A percentile compares a stretch with the other conserved stretches of the same genome.
These are phyloP conservation scores for Tuber calosporum DNA, from an alignment of 495 filamentous ascomycete species.

Conservation along the genomic window DNA sequence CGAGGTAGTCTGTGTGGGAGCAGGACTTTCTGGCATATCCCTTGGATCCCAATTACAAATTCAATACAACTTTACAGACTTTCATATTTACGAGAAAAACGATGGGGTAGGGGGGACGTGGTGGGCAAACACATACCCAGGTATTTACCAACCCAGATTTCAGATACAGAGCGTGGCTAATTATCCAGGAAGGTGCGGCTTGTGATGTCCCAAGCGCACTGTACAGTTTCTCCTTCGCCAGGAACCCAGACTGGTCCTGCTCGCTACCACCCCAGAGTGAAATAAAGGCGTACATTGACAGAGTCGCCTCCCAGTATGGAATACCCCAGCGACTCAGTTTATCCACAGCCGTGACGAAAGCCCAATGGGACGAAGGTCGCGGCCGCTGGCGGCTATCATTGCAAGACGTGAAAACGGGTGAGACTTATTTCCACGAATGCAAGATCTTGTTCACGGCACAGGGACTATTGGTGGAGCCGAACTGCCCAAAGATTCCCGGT, in stretches of 20 bases:
- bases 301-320: slow-evolving; percentile 46
- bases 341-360: slow-evolving; percentile 44
- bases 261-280: slow-evolving; percentile 46
- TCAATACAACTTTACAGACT: background rate
- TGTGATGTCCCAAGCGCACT: slow-evolving; percentile 31
- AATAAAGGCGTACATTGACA: slow-evolving; percentile 47
- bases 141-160: background rate
- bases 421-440: slow-evolving; percentile 43
- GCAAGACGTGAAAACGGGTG: slow-evolving; percentile 31
- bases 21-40: slow-evolving; percentile 9
- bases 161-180: background rate
- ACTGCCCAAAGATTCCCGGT: slow-evolving; percentile 46
- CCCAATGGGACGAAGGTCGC: slow-evolving; percentile 45
- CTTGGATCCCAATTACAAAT: slow-evolving; percentile 10
- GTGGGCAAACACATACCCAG: slow-evolving; percentile 15
- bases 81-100: slow-evolving; percentile 15
- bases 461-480: slow-evolving; percentile 49
- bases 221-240: slow-evolving; percentile 50
- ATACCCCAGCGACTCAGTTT: slow-evolving; percentile 47
- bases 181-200: background rate
- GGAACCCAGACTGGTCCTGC: slow-evolving; percentile 47
- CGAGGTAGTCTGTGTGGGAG: slow-evolving; percentile 5
- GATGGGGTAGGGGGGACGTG: slow-evolving; percentile 11
- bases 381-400: slow-evolving; percentile 47
- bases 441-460: slow-evolving; percentile 55